Evolutionary conservation across 768 basidiomycete species (phyloP), one percentile per base, ranked within the genome.

Genomic region (Panaeolus cyanescens): DNA sequence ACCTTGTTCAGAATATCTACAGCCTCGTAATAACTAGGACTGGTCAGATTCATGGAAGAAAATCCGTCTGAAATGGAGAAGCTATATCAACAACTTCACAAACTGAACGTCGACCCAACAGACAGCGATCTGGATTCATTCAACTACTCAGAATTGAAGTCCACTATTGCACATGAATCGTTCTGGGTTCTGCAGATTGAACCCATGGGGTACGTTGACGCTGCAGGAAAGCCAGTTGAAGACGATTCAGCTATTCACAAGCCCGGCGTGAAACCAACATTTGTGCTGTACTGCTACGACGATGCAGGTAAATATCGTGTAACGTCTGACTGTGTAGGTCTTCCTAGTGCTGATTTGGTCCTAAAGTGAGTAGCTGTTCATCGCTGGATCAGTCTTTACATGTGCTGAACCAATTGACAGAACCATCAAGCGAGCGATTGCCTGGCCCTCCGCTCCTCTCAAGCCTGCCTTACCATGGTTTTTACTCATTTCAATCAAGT

Each of bases 171-270:
- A 7, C 65, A 65, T 30, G 66, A 69, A 19, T 67, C 72, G 5
- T 71, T 70, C 56, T 77, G 75, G 76, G 70, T 74, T n/a, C 56
- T 76, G 13, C 75, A 75, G 63, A 61, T 76, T 12, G 67, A 69
- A 37, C 58, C 63, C n/a, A 67, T 67, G 59, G 72, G 74, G 5
- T 69, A 71, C 13, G 65, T 69, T 15, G 69, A 70, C 53, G 56
- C 39, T 13, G 28, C 56, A 2, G 69, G 71, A 10, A 50, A 63
- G 12, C 53, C 56, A 6, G 32, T 70, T 8, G 63, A 65, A 30
- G 58, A 67, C 31, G 50, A 63, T n/a, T n/a, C n/a, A n/a, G n/a
- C n/a, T 58, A 68, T 36, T 34, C 60, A 64, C n/a, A 40, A 40
- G 25, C 66, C 13, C 58, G 71, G 66, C 40, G 56, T 65, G 3